Percentiles rank a stretch among this genome's conserved stretches.
These are phyloP conservation scores for Sambucus nigra DNA, from an alignment of 129 eudicot species.

Conservation along the genomic window DNA sequence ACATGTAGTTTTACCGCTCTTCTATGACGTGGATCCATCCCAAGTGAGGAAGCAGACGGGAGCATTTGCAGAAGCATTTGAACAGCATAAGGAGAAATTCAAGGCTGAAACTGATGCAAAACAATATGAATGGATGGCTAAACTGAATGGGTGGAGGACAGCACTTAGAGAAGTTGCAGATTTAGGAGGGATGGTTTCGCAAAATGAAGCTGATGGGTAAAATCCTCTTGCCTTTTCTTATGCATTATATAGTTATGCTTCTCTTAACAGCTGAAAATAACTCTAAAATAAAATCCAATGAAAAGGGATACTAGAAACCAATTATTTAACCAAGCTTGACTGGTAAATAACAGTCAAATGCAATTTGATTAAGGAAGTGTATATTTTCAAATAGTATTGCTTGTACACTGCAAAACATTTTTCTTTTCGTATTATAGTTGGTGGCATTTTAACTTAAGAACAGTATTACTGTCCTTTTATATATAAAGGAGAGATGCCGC, in stretches of 20 bases:
- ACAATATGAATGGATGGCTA: neutral
- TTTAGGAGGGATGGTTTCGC: neutral
- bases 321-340: too few species aligned
- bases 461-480: too few species aligned
- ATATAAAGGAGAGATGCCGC: too few species aligned
- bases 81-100: neutral
- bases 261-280: too few species aligned
- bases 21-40: constrained; percentile 13
- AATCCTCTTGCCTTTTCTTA: neutral
- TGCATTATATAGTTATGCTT: neutral
- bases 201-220: constrained; percentile 1
- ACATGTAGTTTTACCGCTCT: constrained; percentile 11
- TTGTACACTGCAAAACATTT: too few species aligned
- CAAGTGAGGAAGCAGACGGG: constrained; percentile 6
- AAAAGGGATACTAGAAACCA: too few species aligned
- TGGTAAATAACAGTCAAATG: too few species aligned
- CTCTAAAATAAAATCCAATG: too few species aligned
- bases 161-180: constrained; percentile 14
- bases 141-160: constrained; percentile 4
- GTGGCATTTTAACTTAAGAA: too few species aligned
- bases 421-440: too few species aligned
- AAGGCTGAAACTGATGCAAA: neutral
- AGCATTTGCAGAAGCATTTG: constrained; percentile 4
- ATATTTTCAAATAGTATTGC: too few species aligned
- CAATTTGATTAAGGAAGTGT: too few species aligned